phyloP scores from a whole-genome alignment of 2,329 filamentous ascomycete species.

The Fusarium protoensiforme region DNA sequence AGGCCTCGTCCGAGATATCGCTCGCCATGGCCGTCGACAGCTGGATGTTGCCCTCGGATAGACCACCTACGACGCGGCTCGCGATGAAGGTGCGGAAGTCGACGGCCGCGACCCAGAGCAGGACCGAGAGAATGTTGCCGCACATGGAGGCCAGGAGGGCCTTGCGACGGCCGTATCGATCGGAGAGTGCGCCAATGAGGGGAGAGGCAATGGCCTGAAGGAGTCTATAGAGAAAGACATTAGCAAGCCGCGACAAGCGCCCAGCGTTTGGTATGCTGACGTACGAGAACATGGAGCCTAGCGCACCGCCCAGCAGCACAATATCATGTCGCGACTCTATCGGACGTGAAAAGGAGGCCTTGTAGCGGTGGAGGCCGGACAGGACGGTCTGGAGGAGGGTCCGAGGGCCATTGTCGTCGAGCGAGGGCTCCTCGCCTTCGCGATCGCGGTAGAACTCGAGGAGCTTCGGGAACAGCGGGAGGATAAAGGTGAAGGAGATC shows the following conservation, averaged over 20 bases:
- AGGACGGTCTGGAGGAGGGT: slow-evolving; percentile 85
- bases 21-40: slow-evolving; percentile 95
- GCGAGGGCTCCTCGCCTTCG: slow-evolving; percentile 68
- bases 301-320: slow-evolving; percentile 89
- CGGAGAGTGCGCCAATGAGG: slow-evolving; percentile 88
- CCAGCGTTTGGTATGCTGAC: slow-evolving; percentile 27
- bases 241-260: neutral
- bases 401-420: slow-evolving; percentile 57
- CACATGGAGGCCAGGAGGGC: slow-evolving; percentile 92
- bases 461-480: slow-evolving; percentile 93
- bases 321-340: slow-evolving; percentile 98
- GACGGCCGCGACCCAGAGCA: slow-evolving; percentile 91
- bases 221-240: slow-evolving; percentile 62
- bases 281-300: slow-evolving; percentile 88
- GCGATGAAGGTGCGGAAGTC: slow-evolving; percentile 97
- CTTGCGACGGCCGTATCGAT: slow-evolving; percentile 86
- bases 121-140: slow-evolving; percentile 92
- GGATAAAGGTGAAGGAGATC: slow-evolving; percentile 99
- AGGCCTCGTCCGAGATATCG: slow-evolving; percentile 89
- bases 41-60: slow-evolving; percentile 98
- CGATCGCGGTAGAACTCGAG: slow-evolving; percentile 95
- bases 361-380: slow-evolving; percentile 90
- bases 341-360: slow-evolving; percentile 88
- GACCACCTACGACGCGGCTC: slow-evolving; percentile 89
- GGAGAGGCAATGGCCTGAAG: slow-evolving; percentile 94